phyloP scores from a whole-genome alignment of 192 early-diverging fungal genomes.

The Phlyctochytrium arcticum region DNA sequence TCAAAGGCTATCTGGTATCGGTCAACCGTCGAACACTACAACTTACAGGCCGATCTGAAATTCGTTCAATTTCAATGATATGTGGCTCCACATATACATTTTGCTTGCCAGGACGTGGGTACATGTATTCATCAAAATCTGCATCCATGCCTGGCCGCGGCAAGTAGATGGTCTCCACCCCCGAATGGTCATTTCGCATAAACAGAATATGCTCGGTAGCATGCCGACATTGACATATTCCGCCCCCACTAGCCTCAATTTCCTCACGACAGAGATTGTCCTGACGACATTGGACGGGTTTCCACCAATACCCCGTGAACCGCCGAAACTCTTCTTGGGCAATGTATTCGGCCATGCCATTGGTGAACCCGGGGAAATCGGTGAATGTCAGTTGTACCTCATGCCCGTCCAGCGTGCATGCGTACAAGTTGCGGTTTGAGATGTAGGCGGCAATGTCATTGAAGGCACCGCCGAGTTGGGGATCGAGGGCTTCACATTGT shows the following conservation, averaged over 20 bases:
- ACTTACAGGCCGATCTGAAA: background rate
- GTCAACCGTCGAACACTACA: slow-evolving; percentile 2
- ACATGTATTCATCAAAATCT: slow-evolving; percentile 49
- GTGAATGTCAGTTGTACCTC: slow-evolving; percentile 61
- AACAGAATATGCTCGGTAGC: slow-evolving; percentile 53
- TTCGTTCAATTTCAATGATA: slow-evolving; percentile 47
- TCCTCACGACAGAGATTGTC: too few relatives aligned
- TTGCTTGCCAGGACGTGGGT: slow-evolving; percentile 56
- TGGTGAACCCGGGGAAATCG: slow-evolving; percentile 42
- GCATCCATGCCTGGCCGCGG: slow-evolving; percentile 38
- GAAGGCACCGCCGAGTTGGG: slow-evolving; percentile 54
- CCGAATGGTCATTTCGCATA: slow-evolving; percentile 51
- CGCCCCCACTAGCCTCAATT: background rate
- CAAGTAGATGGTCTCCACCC: slow-evolving; percentile 50
- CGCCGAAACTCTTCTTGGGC: slow-evolving; percentile 74
- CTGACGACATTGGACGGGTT: background rate
- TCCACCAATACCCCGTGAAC: slow-evolving; percentile 63
- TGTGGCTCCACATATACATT: slow-evolving; percentile 53
- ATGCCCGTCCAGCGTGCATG: slow-evolving; percentile 40
- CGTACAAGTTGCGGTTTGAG: slow-evolving; percentile 61
- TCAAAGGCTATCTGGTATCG: slow-evolving; percentile 11
- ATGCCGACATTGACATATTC: background rate
- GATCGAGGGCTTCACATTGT: slow-evolving; percentile 30
- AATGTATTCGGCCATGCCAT: slow-evolving; percentile 65
- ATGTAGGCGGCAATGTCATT: slow-evolving; percentile 55